phyloP scores from a whole-genome alignment of 2,329 filamentous ascomycete species.

The Blastomyces parvus region DNA sequence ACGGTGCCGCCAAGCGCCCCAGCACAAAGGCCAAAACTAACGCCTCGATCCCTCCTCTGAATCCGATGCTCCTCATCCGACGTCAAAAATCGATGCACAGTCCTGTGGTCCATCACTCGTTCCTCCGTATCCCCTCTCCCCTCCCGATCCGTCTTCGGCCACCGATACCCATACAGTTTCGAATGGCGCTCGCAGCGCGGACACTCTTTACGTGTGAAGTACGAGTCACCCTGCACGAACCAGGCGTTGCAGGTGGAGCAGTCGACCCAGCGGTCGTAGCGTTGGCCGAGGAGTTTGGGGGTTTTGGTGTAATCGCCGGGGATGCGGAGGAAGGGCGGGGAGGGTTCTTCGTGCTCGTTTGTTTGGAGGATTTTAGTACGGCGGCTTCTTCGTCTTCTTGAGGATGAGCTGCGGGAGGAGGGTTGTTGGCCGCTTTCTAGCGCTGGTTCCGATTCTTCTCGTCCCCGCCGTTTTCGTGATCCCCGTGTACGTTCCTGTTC shows the following conservation, averaged over 20 bases:
- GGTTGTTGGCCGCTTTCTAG: neutral
- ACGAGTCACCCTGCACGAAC: slow-evolving; percentile 84
- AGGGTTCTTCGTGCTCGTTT: slow-evolving; percentile 28
- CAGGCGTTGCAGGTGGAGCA: slow-evolving; percentile 73
- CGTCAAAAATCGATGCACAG: slow-evolving; percentile 72
- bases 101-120: slow-evolving; percentile 71
- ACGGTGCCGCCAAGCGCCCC: neutral
- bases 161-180: slow-evolving; percentile 87
- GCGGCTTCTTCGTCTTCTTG: slow-evolving; percentile 19
- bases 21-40: slow-evolving; percentile 24
- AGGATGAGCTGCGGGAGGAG: slow-evolving; percentile 9
- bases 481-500: neutral
- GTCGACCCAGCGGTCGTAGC: slow-evolving; percentile 73
- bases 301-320: slow-evolving; percentile 80
- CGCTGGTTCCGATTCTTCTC: neutral
- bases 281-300: slow-evolving; percentile 61
- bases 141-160: slow-evolving; percentile 86
- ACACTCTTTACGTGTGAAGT: slow-evolving; percentile 75
- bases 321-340: slow-evolving; percentile 37
- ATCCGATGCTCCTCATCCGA: slow-evolving; percentile 53
- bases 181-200: slow-evolving; percentile 91
- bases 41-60: slow-evolving; percentile 29
- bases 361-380: slow-evolving; percentile 25
- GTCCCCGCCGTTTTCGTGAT: neutral
- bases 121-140: slow-evolving; percentile 62